Evolutionary conservation across 106 monocot species (phyloP).

Genomic region (Dendrobium officinale): DNA sequence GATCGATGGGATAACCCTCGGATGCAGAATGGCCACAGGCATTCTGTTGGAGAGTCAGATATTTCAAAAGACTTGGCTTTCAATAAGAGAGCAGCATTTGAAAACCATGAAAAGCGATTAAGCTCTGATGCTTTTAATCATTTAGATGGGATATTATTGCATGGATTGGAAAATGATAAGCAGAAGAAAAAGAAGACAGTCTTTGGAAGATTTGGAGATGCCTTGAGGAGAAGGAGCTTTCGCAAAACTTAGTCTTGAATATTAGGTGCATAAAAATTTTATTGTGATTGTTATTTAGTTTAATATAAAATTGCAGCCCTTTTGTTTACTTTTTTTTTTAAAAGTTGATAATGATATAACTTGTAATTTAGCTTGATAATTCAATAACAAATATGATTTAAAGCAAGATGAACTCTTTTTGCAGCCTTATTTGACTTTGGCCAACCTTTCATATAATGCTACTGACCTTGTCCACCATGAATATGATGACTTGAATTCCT

Average conservation of each 20-base stretch:
- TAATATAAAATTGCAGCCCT: background rate
- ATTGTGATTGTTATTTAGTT: background rate
- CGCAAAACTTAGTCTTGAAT: slow-evolving; percentile 5
- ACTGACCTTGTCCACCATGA: background rate
- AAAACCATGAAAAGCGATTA: background rate
- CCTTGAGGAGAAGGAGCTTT: slow-evolving; percentile 39
- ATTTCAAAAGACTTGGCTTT: slow-evolving; percentile 1
- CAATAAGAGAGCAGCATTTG: background rate
- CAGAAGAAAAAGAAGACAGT: slow-evolving; percentile 37
- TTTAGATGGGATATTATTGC: background rate
- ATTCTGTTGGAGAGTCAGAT: slow-evolving; percentile 5
- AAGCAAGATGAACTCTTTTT: background rate
- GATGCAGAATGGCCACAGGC: background rate
- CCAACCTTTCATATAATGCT: background rate
- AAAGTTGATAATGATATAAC: background rate
- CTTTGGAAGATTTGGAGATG: slow-evolving; percentile 44
- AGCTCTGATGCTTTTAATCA: background rate
- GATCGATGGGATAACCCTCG: slow-evolving; percentile 3
- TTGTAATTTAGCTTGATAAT: background rate
- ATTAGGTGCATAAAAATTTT: background rate
- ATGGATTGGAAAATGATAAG: slow-evolving; percentile 10
- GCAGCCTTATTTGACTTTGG: background rate
- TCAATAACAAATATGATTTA: background rate
- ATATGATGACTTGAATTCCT: background rate
- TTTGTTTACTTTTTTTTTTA: background rate